These are phyloP conservation scores for Botrytis hyacinthi DNA, from an alignment of 2,329 filamentous ascomycete genomes.

Conservation along the genomic window DNA sequence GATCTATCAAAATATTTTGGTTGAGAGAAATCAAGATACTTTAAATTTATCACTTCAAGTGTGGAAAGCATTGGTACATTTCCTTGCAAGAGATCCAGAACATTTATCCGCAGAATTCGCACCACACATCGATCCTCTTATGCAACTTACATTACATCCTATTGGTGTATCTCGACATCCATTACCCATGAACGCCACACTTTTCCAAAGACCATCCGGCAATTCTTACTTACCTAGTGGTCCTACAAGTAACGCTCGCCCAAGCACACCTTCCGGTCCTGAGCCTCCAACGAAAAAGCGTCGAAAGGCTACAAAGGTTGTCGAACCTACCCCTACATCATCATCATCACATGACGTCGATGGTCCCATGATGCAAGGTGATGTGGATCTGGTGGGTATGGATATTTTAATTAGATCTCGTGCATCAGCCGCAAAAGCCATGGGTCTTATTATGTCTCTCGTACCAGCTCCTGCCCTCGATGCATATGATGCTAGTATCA, in stretches of 20 bases:
- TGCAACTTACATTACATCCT: constrained; percentile 82
- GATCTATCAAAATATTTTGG: constrained; percentile 91
- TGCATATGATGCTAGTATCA: constrained; percentile 62
- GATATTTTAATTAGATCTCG: constrained; percentile 87
- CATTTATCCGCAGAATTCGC: constrained; percentile 71
- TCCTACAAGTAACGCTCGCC: constrained; percentile 44
- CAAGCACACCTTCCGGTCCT: constrained; percentile 44
- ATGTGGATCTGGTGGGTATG: constrained; percentile 88
- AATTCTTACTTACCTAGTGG: constrained; percentile 63
- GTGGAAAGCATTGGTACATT: constrained; percentile 75
- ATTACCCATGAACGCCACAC: constrained; percentile 82
- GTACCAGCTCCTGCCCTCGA: constrained; percentile 65
- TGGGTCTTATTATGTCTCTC: constrained; percentile 78
- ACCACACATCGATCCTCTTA: constrained; percentile 73
- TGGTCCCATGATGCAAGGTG: constrained; percentile 95
- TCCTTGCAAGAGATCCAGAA: constrained; percentile 60
- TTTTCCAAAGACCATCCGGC: constrained; percentile 94
- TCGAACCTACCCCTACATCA: constrained; percentile 61
- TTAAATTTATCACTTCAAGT: constrained; percentile 81
- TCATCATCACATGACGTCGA: constrained; percentile 91
- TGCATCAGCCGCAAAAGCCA: constrained; percentile 79
- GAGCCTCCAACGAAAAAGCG: constrained; percentile 68
- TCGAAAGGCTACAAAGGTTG: constrained; percentile 79
- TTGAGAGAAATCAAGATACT: constrained; percentile 84
- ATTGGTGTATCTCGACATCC: constrained; percentile 90